Evolutionary conservation across 1,284 basidiomycete genomes (phyloP), one percentile per base, ranked within the genome.

Genomic region (Spongiforma sp.): DNA sequence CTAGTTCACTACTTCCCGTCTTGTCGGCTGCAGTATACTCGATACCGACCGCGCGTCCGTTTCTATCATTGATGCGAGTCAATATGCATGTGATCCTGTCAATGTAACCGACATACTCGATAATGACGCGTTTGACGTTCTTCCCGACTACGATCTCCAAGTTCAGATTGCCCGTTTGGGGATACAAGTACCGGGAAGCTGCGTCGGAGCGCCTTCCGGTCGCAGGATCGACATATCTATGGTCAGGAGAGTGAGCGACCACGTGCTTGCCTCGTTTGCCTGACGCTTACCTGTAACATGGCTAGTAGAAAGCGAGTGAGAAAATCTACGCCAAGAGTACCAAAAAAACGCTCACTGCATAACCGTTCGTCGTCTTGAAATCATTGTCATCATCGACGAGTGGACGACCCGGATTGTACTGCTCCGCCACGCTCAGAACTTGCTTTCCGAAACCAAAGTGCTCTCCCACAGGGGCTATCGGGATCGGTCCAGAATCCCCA

Each of bases 181-280:
- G 84, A 69, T 89, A 90, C 19, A 90, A 74, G 65, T 84, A 88
- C 66, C 81, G 64, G 66, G 89, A 86, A 3, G 89, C 82, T 5
- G 83, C 71, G 68, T 90, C 88, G 0, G 83, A 89, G 14, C 89
- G 84, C 56, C 69, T 82, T 34, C 89, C 89, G 0, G 82, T 86
- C 32, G 77, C 67, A 0, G 68, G 72, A 63, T 86, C 80, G n/a
- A 89, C 79, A 73, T 85, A 89, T 68, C 86, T 72, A 28, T 10
- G 10, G 9, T 12, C 19, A 1, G 1, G 41, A 62, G 3, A 59
- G 34, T 6, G 12, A 10, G n/a, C n/a, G n/a, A n/a, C n/a, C n/a
- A n/a, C n/a, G n/a, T n/a, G n/a, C n/a, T n/a, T n/a, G n/a, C n/a
- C n/a, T n/a, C n/a, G n/a, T n/a, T n/a, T n/a, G n/a, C n/a, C n/a